These are phyloP conservation scores for Salvia hispanica DNA, from an alignment of 257 asterid species.

Conservation along the genomic window DNA sequence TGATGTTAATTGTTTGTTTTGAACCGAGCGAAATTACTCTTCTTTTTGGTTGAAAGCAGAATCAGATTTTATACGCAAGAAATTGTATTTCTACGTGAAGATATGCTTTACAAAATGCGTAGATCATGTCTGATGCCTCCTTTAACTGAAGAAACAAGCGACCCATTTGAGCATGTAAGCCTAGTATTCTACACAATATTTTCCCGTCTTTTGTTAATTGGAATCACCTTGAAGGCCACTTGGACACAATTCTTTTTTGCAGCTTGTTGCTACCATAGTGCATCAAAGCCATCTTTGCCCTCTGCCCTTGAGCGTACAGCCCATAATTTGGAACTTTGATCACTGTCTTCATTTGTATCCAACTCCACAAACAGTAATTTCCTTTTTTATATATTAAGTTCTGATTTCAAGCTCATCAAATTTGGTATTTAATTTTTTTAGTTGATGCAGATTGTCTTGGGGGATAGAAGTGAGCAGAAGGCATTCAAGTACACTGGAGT, in stretches of 20 bases:
- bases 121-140: slow-evolving; percentile 90
- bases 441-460: slow-evolving; percentile 75
- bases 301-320: slow-evolving; percentile 82
- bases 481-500: slow-evolving; percentile 73
- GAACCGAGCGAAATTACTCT: slow-evolving; percentile 22
- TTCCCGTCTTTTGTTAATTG: slow-evolving; percentile 17
- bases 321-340: slow-evolving; percentile 92
- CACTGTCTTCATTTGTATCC: slow-evolving; percentile 94
- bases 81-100: slow-evolving; percentile 91
- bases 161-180: slow-evolving; percentile 93
- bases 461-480: slow-evolving; percentile 92
- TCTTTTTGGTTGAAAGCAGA: slow-evolving; percentile 46
- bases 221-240: slow-evolving; percentile 12
- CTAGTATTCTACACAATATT: slow-evolving; percentile 27
- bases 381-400: slow-evolving; percentile 27
- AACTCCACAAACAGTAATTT: slow-evolving; percentile 77
- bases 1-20: background rate
- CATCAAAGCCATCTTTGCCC: slow-evolving; percentile 99
- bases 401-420: background rate
- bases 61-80: slow-evolving; percentile 89
- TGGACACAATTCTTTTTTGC: slow-evolving; percentile 34
- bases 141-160: slow-evolving; percentile 82
- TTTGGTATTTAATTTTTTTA: slow-evolving; percentile 16
- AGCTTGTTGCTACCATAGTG: slow-evolving; percentile 92
- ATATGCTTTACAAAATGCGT: slow-evolving; percentile 92